A percentile compares a stretch with the other conserved stretches of the same genome.
Conservation (phyloP, 2,329 filamentous ascomycete genomes). For the Lasiodiplodia gonubiensis region DNA sequence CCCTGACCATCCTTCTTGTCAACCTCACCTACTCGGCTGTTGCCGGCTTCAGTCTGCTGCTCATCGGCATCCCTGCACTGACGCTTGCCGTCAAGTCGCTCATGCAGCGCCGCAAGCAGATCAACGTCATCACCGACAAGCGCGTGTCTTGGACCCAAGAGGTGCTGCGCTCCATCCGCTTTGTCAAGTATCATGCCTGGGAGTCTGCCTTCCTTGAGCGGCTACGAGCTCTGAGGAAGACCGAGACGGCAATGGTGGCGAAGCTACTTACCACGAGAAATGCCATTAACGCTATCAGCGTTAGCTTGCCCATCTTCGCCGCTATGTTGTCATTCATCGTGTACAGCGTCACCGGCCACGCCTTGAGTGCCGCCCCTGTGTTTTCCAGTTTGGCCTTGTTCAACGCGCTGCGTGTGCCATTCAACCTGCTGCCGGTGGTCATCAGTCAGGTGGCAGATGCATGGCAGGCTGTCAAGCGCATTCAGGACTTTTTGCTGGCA, state of each 20-base stretch:
- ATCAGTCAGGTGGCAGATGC: constrained; percentile 90
- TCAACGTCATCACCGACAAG: constrained; percentile 95
- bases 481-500: constrained; percentile 84
- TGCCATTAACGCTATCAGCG: constrained; percentile 79
- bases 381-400: constrained; percentile 95
- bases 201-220: constrained; percentile 83
- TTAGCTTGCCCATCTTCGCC: constrained; percentile 89
- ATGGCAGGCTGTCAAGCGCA: constrained; percentile 80
- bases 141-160: constrained; percentile 91
- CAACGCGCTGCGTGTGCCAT: constrained; percentile 85
- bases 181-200: constrained; percentile 98
- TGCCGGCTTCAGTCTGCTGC: constrained; percentile 83
- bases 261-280: constrained; percentile 82
- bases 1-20: constrained; percentile 78
- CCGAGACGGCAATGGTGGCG: constrained; percentile 85
- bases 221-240: constrained; percentile 72
- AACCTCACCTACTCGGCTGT: constrained; percentile 91
- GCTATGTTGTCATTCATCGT: constrained; percentile 96
- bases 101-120: constrained; percentile 74
- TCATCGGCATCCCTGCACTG: constrained; percentile 78
- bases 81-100: constrained; percentile 77
- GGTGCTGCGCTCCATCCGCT: constrained; percentile 86
- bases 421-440: constrained; percentile 87
- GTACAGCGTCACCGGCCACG: constrained; percentile 66
- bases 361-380: constrained; percentile 74